Conservation (phyloP, 768 basidiomycete species). For the Hypsizygus marmoreus region DNA sequence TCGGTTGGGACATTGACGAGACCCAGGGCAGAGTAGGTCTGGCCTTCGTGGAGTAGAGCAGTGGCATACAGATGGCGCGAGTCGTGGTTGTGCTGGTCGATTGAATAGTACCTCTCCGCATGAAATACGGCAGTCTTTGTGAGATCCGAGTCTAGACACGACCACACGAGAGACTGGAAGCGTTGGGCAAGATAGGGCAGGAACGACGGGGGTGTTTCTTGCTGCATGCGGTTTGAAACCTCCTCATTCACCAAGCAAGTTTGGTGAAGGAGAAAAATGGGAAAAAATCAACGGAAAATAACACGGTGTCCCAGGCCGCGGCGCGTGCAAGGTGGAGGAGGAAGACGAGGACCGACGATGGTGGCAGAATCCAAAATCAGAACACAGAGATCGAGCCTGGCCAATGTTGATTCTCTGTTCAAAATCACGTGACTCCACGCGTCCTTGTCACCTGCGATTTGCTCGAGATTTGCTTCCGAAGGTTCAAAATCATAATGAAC, state of each 20-base stretch:
- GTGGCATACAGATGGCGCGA: constrained; percentile 85
- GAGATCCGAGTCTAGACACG: constrained; percentile 81
- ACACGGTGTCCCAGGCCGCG: constrained; percentile 9
- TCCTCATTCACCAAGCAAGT: constrained; percentile 32
- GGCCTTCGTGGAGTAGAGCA: constrained; percentile 66
- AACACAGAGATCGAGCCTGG: constrained; percentile 10
- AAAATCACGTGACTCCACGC: constrained; percentile 24
- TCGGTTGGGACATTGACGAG: constrained; percentile 66
- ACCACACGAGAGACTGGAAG: constrained; percentile 76
- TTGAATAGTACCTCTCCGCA: constrained; percentile 79
- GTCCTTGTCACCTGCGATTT: constrained; percentile 5
- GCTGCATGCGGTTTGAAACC: constrained; percentile 49
- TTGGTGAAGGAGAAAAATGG: constrained; percentile 3
- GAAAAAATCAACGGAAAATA: not conserved
- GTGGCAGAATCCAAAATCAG: constrained; percentile 18
- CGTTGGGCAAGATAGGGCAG: constrained; percentile 64
- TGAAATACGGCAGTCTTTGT: constrained; percentile 83
- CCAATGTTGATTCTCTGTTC: constrained; percentile 21
- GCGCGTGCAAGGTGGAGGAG: constrained; percentile 13
- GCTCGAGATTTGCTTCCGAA: not conserved
- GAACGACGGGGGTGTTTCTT: constrained; percentile 51
- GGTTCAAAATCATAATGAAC: too few species aligned
- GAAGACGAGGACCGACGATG: constrained; percentile 1
- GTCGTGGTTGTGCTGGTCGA: constrained; percentile 74
- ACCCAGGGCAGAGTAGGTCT: constrained; percentile 73